Conservation (phyloP, 129 eudicot species). For the Flaveria sonorensis region DNA sequence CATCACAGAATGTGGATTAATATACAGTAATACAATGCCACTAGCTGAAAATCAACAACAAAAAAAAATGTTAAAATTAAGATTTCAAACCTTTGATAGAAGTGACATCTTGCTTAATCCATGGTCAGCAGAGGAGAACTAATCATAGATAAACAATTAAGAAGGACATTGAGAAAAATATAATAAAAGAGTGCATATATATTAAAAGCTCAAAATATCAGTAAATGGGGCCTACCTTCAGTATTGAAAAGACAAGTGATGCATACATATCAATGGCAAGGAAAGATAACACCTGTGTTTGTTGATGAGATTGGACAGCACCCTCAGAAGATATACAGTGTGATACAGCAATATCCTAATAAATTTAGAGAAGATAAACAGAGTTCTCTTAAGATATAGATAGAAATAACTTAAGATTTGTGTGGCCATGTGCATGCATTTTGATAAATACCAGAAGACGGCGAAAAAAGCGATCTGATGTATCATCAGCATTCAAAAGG, state of each 20-base stretch:
- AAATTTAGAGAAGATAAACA: slow-evolving; percentile 20
- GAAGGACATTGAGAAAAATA: slow-evolving; percentile 4
- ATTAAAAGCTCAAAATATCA: neutral
- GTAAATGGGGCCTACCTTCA: slow-evolving; percentile 57
- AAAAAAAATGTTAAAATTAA: neutral
- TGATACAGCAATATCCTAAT: slow-evolving; percentile 82
- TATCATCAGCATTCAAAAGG: slow-evolving; percentile 81
- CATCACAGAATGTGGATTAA: neutral
- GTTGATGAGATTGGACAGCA: slow-evolving; percentile 71
- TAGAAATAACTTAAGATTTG: neutral
- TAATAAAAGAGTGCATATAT: neutral
- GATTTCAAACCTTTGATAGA: slow-evolving; percentile 64
- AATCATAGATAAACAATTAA: slow-evolving; percentile 23
- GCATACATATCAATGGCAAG: slow-evolving; percentile 96
- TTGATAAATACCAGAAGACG: slow-evolving; percentile 53
- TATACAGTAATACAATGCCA: slow-evolving; percentile 43
- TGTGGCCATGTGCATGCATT: neutral
- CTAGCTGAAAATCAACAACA: neutral
- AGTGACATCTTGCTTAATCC: slow-evolving; percentile 73
- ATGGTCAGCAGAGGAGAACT: slow-evolving; percentile 87
- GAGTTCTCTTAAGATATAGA: neutral
- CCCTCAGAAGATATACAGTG: slow-evolving; percentile 75
- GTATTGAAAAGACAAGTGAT: slow-evolving; percentile 67
- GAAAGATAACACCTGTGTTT: slow-evolving; percentile 70
- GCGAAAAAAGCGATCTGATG: slow-evolving; percentile 78